phyloP scores from a whole-genome alignment of 2,329 filamentous ascomycete species.

The Clonostachys rhizophaga region DNA sequence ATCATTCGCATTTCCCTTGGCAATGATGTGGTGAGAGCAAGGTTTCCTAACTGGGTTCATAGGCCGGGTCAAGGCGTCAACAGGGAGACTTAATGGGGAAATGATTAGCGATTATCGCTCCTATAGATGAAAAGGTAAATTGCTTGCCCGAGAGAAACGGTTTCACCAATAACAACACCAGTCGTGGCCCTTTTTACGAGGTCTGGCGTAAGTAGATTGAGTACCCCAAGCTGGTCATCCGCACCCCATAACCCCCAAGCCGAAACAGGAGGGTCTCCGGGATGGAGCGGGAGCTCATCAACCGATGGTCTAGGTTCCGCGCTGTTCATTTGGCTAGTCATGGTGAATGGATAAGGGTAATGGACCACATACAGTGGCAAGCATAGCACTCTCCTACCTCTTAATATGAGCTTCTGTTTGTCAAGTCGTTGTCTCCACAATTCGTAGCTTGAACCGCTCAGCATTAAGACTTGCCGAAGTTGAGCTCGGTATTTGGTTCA shows the following conservation, averaged over 20 bases:
- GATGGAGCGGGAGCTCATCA: background rate
- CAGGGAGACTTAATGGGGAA: conserved; percentile 1
- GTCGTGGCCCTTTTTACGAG: background rate
- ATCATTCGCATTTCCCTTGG: conserved; percentile 11
- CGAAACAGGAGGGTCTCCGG: conserved; percentile 2
- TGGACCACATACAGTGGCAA: too few relatives aligned
- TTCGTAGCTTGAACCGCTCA: too few relatives aligned
- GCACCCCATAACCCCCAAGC: conserved; percentile 3
- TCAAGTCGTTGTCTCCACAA: too few relatives aligned
- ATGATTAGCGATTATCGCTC: too few relatives aligned
- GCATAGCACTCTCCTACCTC: too few relatives aligned
- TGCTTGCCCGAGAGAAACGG: background rate
- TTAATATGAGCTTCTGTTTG: too few relatives aligned
- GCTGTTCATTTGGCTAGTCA: too few relatives aligned
- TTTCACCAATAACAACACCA: background rate
- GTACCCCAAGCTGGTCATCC: conserved; percentile 2
- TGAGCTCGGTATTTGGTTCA: too few relatives aligned
- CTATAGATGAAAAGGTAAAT: background rate
- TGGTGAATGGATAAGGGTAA: too few relatives aligned
- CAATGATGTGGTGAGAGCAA: conserved; percentile 8
- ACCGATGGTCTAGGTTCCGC: conserved; percentile 10
- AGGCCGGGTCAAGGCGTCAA: conserved; percentile 2
- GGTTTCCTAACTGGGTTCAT: conserved; percentile 9
- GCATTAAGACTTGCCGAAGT: too few relatives aligned
- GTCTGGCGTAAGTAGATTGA: conserved; percentile 2